A percentile compares a stretch with the other conserved stretches of the same genome.
Evolutionary conservation across 805 yeast species (phyloP).

Genomic region (Yarrowia keelungensis): DNA sequence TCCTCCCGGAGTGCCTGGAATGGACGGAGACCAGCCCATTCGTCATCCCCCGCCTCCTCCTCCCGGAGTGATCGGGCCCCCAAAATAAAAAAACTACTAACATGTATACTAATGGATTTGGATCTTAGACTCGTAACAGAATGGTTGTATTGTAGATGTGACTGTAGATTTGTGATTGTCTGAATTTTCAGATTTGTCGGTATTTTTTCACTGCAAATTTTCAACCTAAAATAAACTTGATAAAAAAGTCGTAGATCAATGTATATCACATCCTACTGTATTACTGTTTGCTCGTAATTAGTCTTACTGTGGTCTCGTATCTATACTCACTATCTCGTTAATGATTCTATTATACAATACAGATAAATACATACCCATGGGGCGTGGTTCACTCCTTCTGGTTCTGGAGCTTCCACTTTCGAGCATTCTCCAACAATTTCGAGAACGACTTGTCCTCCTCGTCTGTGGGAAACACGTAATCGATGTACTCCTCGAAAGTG

Average conservation of each 20-base stretch:
- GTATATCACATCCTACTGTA: too few species aligned
- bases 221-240: too few species aligned
- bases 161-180: too few species aligned
- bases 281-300: too few species aligned
- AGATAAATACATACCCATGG: slow-evolving; percentile 17
- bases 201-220: too few species aligned
- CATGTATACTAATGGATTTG: slow-evolving; percentile 39
- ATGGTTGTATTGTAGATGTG: too few species aligned
- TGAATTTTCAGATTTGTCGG: not conserved
- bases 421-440: slow-evolving; percentile 57
- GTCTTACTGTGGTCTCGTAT: too few species aligned
- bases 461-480: slow-evolving; percentile 74
- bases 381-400: not conserved
- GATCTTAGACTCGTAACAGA: slow-evolving; percentile 24
- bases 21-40: slow-evolving; percentile 35
- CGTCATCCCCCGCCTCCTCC: slow-evolving; percentile 39
- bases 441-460: slow-evolving; percentile 46
- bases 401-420: slow-evolving; percentile 55
- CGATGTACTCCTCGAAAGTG: slow-evolving; percentile 61
- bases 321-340: not conserved
- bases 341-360: slow-evolving; percentile 25
- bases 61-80: slow-evolving; percentile 39
- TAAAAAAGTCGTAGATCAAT: too few species aligned
- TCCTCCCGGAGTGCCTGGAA: slow-evolving; percentile 42
- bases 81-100: slow-evolving; percentile 38